Percentiles rank a stretch among this genome's conserved stretches.
These are phyloP conservation scores for Yamadazyma membranifaciens DNA, from an alignment of 1,139 yeast species.

Conservation along the genomic window DNA sequence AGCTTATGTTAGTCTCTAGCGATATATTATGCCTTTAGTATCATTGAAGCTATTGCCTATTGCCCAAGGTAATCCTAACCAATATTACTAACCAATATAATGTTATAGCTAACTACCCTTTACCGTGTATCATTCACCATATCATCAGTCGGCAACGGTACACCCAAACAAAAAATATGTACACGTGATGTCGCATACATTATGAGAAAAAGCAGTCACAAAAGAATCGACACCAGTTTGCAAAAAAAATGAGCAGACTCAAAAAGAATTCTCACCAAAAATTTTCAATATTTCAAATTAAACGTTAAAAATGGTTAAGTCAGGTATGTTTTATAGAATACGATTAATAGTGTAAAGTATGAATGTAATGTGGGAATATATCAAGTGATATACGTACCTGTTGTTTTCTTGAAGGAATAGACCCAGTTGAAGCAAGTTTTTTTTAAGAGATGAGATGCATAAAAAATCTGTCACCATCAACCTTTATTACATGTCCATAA, in stretches of 20 bases:
- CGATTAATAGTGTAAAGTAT: too few species aligned
- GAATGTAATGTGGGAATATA: too few species aligned
- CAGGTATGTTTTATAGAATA: slow-evolving; percentile 46
- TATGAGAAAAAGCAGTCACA: slow-evolving; percentile 8
- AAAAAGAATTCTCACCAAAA: slow-evolving; percentile 13
- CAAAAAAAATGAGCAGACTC: slow-evolving; percentile 4
- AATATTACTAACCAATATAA: too few species aligned
- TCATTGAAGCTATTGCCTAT: too few species aligned
- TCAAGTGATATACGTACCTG: background rate
- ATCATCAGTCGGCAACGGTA: too few species aligned
- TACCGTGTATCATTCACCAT: too few species aligned
- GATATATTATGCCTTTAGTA: too few species aligned
- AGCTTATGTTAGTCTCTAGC: background rate
- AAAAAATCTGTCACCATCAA: too few species aligned
- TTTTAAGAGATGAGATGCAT: slow-evolving; percentile 1
- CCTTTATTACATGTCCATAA: too few species aligned
- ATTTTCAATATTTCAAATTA: slow-evolving; percentile 13
- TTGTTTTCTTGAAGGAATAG: background rate
- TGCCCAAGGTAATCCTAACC: too few species aligned
- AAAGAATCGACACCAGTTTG: slow-evolving; percentile 3
- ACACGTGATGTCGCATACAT: slow-evolving; percentile 6
- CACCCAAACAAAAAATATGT: background rate
- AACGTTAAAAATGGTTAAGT: slow-evolving; percentile 52
- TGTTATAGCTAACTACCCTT: too few species aligned
- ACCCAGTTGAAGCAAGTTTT: background rate